phyloP scores from a whole-genome alignment of 257 asterid genomes.

The Cinchona pubescens region DNA sequence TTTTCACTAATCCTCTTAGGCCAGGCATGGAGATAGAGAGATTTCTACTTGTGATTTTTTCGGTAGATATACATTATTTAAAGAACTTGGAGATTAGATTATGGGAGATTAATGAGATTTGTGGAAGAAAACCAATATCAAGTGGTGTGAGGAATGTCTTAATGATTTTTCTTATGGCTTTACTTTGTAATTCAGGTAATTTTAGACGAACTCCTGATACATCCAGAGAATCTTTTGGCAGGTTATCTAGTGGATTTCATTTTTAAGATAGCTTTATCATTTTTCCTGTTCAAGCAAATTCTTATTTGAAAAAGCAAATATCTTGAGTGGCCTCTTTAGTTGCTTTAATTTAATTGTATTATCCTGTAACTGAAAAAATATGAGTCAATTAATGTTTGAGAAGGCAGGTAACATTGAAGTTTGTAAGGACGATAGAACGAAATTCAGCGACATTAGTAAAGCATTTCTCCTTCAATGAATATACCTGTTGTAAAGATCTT shows the following conservation, averaged over 20 bases:
- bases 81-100: not conserved
- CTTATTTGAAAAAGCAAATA: not conserved
- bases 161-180: not conserved
- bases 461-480: not conserved
- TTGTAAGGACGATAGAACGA: not conserved
- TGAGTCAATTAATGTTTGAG: not conserved
- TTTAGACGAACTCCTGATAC: not conserved
- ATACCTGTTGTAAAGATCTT: not conserved
- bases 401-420: not conserved
- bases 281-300: not conserved
- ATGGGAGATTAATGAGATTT: not conserved
- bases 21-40: not conserved
- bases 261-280: not conserved
- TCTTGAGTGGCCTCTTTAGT: not conserved
- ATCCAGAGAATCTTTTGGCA: not conserved
- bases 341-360: not conserved
- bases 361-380: not conserved
- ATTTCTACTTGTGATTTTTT: not conserved
- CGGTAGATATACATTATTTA: not conserved
- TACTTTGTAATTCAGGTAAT: not conserved
- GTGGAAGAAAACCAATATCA: no score
- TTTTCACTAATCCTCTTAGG: not conserved
- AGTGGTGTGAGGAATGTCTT: not conserved
- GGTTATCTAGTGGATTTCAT: not conserved
- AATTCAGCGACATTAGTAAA: not conserved